A percentile compares a stretch with the other conserved stretches of the same genome.
Evolutionary conservation across 257 asterid genomes (phyloP).

Genomic region (Plantago elongata): DNA sequence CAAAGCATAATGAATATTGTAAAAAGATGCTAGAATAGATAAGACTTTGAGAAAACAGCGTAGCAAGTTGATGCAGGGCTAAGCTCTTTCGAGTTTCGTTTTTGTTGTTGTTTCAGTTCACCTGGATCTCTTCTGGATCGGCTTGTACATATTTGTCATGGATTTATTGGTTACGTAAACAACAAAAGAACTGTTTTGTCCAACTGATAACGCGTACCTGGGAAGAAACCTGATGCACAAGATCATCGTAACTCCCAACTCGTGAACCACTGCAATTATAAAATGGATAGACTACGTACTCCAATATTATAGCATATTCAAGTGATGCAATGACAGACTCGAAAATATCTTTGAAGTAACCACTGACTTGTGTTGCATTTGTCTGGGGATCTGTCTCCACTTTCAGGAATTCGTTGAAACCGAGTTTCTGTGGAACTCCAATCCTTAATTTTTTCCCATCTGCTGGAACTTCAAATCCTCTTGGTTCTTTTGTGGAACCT

Average conservation of each 20-base stretch:
- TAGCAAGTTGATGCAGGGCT: too few species aligned
- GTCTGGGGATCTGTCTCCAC: constrained; percentile 8
- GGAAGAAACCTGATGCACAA: constrained; percentile 10
- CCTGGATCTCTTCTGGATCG: too few species aligned
- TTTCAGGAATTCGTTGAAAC: constrained; percentile 15
- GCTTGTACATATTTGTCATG: too few species aligned
- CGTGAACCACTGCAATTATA: background rate
- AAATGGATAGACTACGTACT: constrained; percentile 4
- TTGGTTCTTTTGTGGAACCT: constrained; percentile 7
- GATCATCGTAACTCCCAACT: constrained; percentile 12
- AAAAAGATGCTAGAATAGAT: too few species aligned
- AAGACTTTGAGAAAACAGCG: too few species aligned
- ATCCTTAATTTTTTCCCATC: constrained; percentile 16
- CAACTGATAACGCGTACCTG: constrained; percentile 4
- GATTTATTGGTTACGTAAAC: too few species aligned
- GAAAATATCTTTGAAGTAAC: constrained; percentile 17
- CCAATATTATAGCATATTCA: constrained; percentile 1
- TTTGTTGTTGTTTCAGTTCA: too few species aligned
- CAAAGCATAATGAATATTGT: too few species aligned
- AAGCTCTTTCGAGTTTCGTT: too few species aligned
- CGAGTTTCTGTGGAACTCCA: constrained; percentile 5
- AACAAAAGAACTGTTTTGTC: too few species aligned
- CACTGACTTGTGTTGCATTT: constrained; percentile 10
- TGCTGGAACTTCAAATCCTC: constrained; percentile 18
- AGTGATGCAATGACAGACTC: constrained; percentile 11